Base-by-base conservation (phyloP, 1,139 yeast genomes). In the Saccharomyces hybrid region DNA sequence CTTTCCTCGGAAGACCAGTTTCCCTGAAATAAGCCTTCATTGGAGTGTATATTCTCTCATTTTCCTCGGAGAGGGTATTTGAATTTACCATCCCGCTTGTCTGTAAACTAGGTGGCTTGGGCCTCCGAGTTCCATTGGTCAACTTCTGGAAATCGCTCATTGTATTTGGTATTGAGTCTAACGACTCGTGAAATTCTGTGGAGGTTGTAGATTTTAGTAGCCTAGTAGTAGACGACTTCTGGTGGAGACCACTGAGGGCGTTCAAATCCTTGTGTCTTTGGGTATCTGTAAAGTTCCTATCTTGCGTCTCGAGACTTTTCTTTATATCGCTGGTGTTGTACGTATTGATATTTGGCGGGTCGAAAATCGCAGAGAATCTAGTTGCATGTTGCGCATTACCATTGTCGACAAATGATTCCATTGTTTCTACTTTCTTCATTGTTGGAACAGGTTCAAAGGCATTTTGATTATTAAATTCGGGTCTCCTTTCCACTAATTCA, bases 41-140 rank as follows among this genome's bases (percentile, higher is more conserved):
- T 13, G 65, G 65, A 11, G 65, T 61, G 34, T 56, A 42, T 4
- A 62, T 58, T 25, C 50, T 55, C 13, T 16, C 48, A 27, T 46
- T 27, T 4, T 38, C 44, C n/a, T 38, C 11, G 3, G 44, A 30
- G 25, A 16, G 16, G 8, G 52, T 23, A 0, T 11, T 38, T 16
- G 7, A 20, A 20, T 38, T 20, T 5, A 38, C n/a, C 26, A 8
- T 2, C 6, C 26, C 25, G 7, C n/a, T 38, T 38, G 44, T 38
- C n/a, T 38, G 13, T 38, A 38, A 16, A 13, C n/a, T 5, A 16
- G 44, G 44, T 38, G 44, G 44, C 11, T 11, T 38, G n/a, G 44
- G 44, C 11, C 44, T 38, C 11, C n/a, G 5, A 20, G 5, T 34
- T 8, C 2, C 9, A n/a, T 9, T 34, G 8, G 2, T 34, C 9